Base-by-base conservation (phyloP, 2,329 filamentous ascomycete species). In the Aspergillus persii region DNA sequence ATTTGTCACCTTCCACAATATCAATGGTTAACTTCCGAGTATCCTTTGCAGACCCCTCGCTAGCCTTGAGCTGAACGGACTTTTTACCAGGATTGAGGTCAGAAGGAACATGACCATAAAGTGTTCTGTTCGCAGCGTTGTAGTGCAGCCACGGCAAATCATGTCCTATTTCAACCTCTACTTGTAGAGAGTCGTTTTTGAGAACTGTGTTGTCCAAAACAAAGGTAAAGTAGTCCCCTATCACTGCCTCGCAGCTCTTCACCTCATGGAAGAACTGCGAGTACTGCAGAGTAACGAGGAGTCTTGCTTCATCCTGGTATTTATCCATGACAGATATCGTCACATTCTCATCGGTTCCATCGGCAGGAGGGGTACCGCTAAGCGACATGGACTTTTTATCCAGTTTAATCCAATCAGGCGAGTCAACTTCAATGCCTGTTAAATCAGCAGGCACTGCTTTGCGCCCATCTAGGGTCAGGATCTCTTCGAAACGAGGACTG, bases 351-450 rank as follows among this genome's bases (percentile, higher is more conserved):
- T 86, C 84, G 52, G 79, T 78, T 3, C 85, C 83, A 53, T 80
- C 77, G n/a, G 79, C 68, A 0, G 87, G 85, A 2, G 89, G 86
- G 1, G 77, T 89, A 2, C 92, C 92, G 33, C 76, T 81, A 6
- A 96, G 74, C 0, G 76, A 77, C 70, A 92, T 83, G 0, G 86
- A 87, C 8, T 76, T 66, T 2, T 81, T 76, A 67, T 95, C 81
- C 55, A 95, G 84, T 0, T 77, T 77, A 29, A 96, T 73, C 92
- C 92, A 96, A 3, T 77, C 69, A 0, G 92, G 91, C 11, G 86
- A 71, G 29, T 82, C 75, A 0, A 83, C 80, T 1, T 80, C 79
- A 5, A 86, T 79, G 0, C 80, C 79, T 12, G 71, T 67, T 33
- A 93, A 66, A 31, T 87, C 81, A 0, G 76, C 76, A 3, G 79